Base-by-base conservation (phyloP, 129 eudicot species). In the Centaurea solstitialis region DNA sequence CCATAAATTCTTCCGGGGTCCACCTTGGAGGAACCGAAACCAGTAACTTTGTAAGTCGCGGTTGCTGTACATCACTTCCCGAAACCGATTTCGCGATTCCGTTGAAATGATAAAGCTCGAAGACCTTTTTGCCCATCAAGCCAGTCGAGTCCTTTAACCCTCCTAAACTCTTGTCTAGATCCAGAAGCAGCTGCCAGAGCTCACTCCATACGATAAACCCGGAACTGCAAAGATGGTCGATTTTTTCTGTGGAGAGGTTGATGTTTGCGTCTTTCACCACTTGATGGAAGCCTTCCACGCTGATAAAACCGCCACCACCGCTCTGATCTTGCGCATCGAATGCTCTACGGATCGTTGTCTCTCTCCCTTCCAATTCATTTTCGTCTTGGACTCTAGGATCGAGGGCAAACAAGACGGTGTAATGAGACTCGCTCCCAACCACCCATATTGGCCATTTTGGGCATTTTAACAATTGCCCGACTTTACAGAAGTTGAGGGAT, bases 371-470 rank as follows among this genome's bases (percentile, higher is more conserved):
- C 11, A 88, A 80, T 79, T 95, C 98, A 20, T 93, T 95, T 68
- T 95, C 99, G 23, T 91, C 98, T 71, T 95, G 99, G 28, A 95
- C 99, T 47, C 65, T 81, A 4, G 91, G 82, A 71, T 91, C 93
- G 17, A 95, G 89, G 75, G 99, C 97, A 72, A 95, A 95, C 30
- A 95, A 41, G 7, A 95, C 98, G 0, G 99, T 93, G 74, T 95
- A 95, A 82, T 95, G 99, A 57, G 99, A 93, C 79, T 95, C 99
- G 10, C 97, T 91, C 9, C 99, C 99, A 0, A 95, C 91, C 2
- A 95, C 99, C 99, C 99, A 95, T 28, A 95, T 93, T 22, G 99
- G 99, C 99, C 98, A 95, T 75, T 78, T 93, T 30, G 99, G 99
- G 75, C 86, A 83, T 91, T 95, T 95, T 38, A 93, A 77, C 53